Conservation (phyloP, 2,329 filamentous ascomycete genomes). For the Aaosphaeria pasadenensis region DNA sequence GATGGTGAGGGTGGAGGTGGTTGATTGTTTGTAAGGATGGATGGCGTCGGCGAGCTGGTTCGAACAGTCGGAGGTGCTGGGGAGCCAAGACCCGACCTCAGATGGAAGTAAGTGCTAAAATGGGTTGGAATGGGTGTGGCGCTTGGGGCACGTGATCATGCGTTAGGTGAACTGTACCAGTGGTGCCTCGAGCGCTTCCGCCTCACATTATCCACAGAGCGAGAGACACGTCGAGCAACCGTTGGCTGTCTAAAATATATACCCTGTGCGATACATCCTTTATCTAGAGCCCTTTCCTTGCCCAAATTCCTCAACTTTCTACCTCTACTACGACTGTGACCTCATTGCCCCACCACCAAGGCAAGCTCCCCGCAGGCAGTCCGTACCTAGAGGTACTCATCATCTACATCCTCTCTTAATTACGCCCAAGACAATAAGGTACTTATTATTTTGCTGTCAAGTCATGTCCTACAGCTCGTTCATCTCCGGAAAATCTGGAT, state of each 20-base stretch:
- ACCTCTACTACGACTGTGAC: not conserved
- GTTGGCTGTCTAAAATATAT: not conserved
- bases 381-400: too few relatives aligned
- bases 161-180: not conserved
- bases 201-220: constrained; percentile 28
- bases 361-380: constrained; percentile 2
- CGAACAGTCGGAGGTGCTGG: constrained; percentile 10
- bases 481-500: too few relatives aligned
- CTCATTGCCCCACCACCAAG: constrained; percentile 5
- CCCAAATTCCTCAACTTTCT: not conserved
- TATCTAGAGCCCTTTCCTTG: too few relatives aligned
- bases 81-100: not conserved
- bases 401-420: not conserved
- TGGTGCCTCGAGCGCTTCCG: constrained; percentile 10
- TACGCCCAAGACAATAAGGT: not conserved
- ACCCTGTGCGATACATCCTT: not conserved
- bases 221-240: constrained; percentile 31
- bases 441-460: too few relatives aligned
- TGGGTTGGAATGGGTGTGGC: too few relatives aligned
- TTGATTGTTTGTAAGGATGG: constrained; percentile 9
- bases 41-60: constrained; percentile 23
- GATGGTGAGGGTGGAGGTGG: not conserved
- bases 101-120: not conserved
- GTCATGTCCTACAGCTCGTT: too few relatives aligned
- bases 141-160: not conserved